A percentile compares a stretch with the other conserved stretches of the same genome.
phyloP scores from a whole-genome alignment of 1,139 yeast species.

The Blastobotrys aristatus region DNA sequence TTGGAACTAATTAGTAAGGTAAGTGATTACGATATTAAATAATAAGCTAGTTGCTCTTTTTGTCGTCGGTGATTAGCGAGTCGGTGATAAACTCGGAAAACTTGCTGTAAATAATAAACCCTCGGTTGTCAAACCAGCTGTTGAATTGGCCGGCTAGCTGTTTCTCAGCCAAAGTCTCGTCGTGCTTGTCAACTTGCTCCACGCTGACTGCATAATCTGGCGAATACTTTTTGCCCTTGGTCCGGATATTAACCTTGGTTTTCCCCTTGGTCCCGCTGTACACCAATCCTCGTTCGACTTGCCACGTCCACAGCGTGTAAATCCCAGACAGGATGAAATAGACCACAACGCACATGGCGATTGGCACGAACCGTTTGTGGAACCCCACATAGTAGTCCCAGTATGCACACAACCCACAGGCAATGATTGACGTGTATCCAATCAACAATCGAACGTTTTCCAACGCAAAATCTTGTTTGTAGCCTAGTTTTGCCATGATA shows the following conservation, averaged over 20 bases:
- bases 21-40: background rate
- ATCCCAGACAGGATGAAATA: constrained; percentile 51
- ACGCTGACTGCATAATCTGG: constrained; percentile 44
- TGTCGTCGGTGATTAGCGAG: constrained; percentile 1
- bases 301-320: constrained; percentile 46
- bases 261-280: constrained; percentile 50
- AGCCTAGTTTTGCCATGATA: constrained; percentile 52
- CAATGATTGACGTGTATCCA: constrained; percentile 61
- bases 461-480: constrained; percentile 51
- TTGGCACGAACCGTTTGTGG: constrained; percentile 37
- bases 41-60: constrained; percentile 9
- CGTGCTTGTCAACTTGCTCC: constrained; percentile 29
- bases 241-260: constrained; percentile 30
- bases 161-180: constrained; percentile 10
- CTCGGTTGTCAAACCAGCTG: constrained; percentile 29
- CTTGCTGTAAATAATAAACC: constrained; percentile 26
- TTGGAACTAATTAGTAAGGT: constrained; percentile 1
- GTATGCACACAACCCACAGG: constrained; percentile 62
- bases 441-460: constrained; percentile 61
- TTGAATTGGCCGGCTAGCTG: constrained; percentile 18
- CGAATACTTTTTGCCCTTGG: constrained; percentile 36
- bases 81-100: constrained; percentile 19
- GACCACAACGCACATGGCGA: constrained; percentile 42
- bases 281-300: constrained; percentile 50
- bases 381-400: constrained; percentile 60